Evolutionary conservation across 2,329 filamentous ascomycete species (phyloP).

Genomic region (Sporothrix euskadiensis): DNA sequence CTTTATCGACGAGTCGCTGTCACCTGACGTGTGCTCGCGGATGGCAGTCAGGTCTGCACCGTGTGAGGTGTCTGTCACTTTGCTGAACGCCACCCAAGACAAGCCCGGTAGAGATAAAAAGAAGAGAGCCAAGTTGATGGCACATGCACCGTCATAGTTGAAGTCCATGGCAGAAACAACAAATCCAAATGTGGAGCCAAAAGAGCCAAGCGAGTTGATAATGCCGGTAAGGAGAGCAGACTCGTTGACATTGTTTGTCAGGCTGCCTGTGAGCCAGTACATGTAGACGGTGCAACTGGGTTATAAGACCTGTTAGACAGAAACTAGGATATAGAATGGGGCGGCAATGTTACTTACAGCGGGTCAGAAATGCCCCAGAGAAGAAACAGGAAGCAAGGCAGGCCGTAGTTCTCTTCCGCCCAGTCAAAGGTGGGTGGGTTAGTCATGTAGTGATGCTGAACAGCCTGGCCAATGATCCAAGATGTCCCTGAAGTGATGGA

Average conservation of each 20-base stretch:
- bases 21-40: neutral
- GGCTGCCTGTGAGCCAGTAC: conserved; percentile 31
- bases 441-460: conserved; percentile 30
- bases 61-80: conserved; percentile 23
- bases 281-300: conserved; percentile 25
- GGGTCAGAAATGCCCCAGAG: conserved; percentile 31
- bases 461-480: conserved; percentile 31
- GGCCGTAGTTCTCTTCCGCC: conserved; percentile 24
- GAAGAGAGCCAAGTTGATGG: conserved; percentile 27
- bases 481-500: conserved; percentile 23
- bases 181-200: conserved; percentile 26
- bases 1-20: neutral
- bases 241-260: conserved; percentile 32
- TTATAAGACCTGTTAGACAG: too few species aligned
- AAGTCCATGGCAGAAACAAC: conserved; percentile 26
- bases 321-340: too few species aligned
- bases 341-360: conserved; percentile 17
- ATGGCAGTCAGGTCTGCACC: conserved; percentile 6
- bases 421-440: conserved; percentile 29
- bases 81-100: conserved; percentile 20
- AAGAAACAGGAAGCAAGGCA: conserved; percentile 29
- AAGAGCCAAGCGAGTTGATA: conserved; percentile 22
- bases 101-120: conserved; percentile 12
- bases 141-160: conserved; percentile 26
- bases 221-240: conserved; percentile 12